Conservation (phyloP, 106 monocot genomes). For the Platanthera guangdongensis region DNA sequence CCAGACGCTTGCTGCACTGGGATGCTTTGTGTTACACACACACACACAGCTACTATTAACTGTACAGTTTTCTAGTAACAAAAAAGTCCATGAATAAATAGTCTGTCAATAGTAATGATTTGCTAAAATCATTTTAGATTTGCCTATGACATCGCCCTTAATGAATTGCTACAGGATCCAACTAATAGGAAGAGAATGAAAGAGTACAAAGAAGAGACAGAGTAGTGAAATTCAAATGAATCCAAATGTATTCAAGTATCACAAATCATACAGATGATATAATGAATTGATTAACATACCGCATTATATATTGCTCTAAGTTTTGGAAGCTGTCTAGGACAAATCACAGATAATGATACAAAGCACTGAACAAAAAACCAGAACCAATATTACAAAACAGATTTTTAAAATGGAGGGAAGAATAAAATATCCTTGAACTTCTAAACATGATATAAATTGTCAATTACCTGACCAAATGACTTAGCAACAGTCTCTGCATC, state of each 20-base stretch:
- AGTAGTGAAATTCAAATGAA: background rate
- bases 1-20: no score
- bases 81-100: no score
- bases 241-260: background rate
- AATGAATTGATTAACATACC: slow-evolving; percentile 32
- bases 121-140: no score
- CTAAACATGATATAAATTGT: slow-evolving; percentile 6
- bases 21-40: no score
- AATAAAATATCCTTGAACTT: background rate
- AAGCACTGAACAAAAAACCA: slow-evolving; percentile 36
- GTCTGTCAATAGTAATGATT: no score
- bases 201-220: background rate
- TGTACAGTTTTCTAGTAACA: no score
- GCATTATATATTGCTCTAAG: slow-evolving; percentile 77
- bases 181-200: background rate
- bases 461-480: slow-evolving; percentile 68
- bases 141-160: no score
- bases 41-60: no score
- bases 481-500: slow-evolving; percentile 93
- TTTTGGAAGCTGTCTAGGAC: slow-evolving; percentile 87
- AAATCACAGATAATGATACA: slow-evolving; percentile 81
- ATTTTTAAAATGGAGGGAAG: slow-evolving; percentile 3
- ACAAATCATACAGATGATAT: background rate
- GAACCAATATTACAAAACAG: background rate
- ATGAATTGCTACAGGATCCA: background rate